Base-by-base conservation (phyloP, 345 rosid species). In the Limnanthes douglasii region DNA sequence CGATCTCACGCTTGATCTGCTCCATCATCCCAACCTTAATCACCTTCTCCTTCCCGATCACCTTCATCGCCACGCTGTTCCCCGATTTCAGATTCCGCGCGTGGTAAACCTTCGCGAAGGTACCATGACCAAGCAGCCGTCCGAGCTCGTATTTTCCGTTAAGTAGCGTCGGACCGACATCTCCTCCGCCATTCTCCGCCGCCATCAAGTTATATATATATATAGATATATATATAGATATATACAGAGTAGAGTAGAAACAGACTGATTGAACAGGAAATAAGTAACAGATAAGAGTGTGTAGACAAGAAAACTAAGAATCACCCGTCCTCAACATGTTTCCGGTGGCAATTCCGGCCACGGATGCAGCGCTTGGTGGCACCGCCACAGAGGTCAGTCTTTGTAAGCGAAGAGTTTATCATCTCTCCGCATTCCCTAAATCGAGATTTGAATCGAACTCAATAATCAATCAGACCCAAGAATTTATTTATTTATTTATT, bases 321-420 rank as follows among this genome's bases (percentile, higher is more conserved):
- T 83, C 93, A 83, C 80, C 95, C 94, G 86, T 82, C 94, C 39
- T 78, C 97, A 30, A 88, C 90, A 78, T 83, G 86, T 57, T 88
- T 79, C 43, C 93, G 78, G 74, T 88, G 93, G 60, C 93, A 71
- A 36, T 65, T 86, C 32, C 97, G 41, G 78, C 80, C 86, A 78
- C 80, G 88, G 43, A 64, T 47, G 20, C 70, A 54, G 53, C 70
- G 47, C 49, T 61, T 50, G 43, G 57, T 48, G 21, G 72, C 65
- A 15, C 43, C 61, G n/a, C 53, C 49, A 12, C 55, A 64, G 10
- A 68, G 46, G 57, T 75, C 73, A 79, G 72, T 63, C 50, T 29
- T 48, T 22, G 52, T 38, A 49, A 45, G 16, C 61, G 70, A 64
- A 65, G 70, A 60, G 11, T 43, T 26, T 36, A 54, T 56, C 86